Base-by-base conservation (phyloP, 2,329 filamentous ascomycete species). In the Pseudogymnoascus sp. region DNA sequence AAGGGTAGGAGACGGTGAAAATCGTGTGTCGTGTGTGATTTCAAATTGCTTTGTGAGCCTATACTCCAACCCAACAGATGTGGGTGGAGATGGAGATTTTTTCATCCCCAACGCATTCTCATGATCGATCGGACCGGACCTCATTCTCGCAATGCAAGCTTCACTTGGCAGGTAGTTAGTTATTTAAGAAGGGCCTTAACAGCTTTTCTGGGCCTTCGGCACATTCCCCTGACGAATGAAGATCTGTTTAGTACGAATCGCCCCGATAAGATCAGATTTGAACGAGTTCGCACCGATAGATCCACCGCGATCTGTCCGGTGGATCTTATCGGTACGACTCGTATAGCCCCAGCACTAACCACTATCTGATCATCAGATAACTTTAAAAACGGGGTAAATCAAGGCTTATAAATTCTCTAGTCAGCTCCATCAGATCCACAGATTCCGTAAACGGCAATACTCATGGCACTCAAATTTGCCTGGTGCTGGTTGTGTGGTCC, bases 301-400 rank as follows among this genome's bases (percentile, higher is more conserved):
- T 54, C 16, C n/a, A 30, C 28, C 9, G 16, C 3, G 25, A 54
- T 54, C 22, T 3, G 30, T 12, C 5, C 16, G 47, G 28, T 18
- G 47, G 25, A 18, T 33, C 47, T 33, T 37, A 33, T 33, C 47
- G n/a, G 43, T 6, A n/a, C 22, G 22, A 47, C 41, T 47, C 6
- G 16, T 47, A n/a, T 16, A n/a, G 14, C 3, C 7, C 2, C 12
- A 54, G 25, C 43, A 12, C 25, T 54, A 54, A 3, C 43, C 43
- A 30, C 8, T 30, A 54, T 54, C 43, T 33, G 43, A 54, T 33
- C 22, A 50, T 50, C 47, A 54, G 47, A 54, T 33, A 54, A 54
- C 47, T 33, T 33, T 54, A 33, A 54, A 54, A 54, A 33, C n/a
- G n/a, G 47, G 28, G 47, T 54, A 33, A 54, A 54, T 54, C 28